Evolutionary conservation across 257 asterid species (phyloP), one percentile per base, ranked within the genome.

Genomic region (Datura wrightii): DNA sequence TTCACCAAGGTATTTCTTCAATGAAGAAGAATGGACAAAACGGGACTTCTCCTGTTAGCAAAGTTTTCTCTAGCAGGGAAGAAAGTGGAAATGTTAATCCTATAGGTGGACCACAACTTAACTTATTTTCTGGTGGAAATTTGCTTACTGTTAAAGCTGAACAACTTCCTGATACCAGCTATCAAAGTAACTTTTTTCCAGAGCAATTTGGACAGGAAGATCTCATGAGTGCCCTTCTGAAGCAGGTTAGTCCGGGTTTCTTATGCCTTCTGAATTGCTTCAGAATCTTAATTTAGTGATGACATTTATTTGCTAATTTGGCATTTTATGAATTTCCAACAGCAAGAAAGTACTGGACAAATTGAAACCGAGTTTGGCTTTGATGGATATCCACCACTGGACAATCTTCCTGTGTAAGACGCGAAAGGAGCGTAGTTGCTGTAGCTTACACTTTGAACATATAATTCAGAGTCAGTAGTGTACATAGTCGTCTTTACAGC

Each of bases 131-230:
- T 24, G 79, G 89, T 3, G 93, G 91, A 79, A 90, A 85, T 85
- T 83, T 91, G 5, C 66, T 84, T 5, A 86, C 90, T 62, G 87
- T 86, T 44, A 93, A 94, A 89, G 63, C 91, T 5, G 95, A 94
- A 87, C 88, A 93, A 50, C 83, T 83, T 59, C 92, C 89, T 0
- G 92, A 88, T 76, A 69, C 89, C 63, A 89, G 92, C 85, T 89
- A 88, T 76, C 90, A 90, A 62, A 88, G 85, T 58, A 89, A 85
- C 79, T 84, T 91, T 52, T 87, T 85, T 24, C 84, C 89, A 0
- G 91, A 89, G 15, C 92, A 88, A 60, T 94, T 85, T 74, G 97
- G 91, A 84, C 98, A 93, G 85, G 98, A 96, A 8, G 98, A 94
- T 60, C 97, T 94, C 80, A 91, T 96, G 94, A 90, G 91, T 69